Base-by-base conservation (phyloP, 768 basidiomycete species). In the Mycena venus region DNA sequence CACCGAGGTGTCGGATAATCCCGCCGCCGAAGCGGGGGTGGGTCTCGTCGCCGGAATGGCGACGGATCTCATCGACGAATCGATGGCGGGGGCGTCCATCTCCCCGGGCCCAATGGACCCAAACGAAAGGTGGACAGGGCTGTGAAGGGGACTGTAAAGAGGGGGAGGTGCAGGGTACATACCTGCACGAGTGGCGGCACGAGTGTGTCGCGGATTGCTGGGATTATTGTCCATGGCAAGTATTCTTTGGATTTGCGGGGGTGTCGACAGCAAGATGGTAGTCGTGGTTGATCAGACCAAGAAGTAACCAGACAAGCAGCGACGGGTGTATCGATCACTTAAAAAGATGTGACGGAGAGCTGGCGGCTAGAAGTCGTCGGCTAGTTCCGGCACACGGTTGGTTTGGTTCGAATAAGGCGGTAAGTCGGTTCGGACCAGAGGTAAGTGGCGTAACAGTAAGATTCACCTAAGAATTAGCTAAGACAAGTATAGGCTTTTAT, bases 271-370 rank as follows among this genome's bases (percentile, higher is more conserved):
- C 64, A 44, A 32, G 21, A 53, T 38, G 65, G 66, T 68, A 44
- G 25, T 9, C 53, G 11, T 4, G 55, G 66, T 68, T 68, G 66
- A 68, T 68, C 51, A 56, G 40, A 68, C 66, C 66, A 29, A 23
- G 66, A 15, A 55, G 53, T 21, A 55, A 67, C 65, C 65, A 56
- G 53, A 51, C 10, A 36, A 56, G 65, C 5, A 67, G 51, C 47
- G 64, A 66, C 64, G 64, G 19, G n/a, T n/a, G 29, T 29, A 38
- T 7, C 38, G 34, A 23, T 17, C 59, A 61, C 59, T 61, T 40
- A 61, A 61, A 61, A 61, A 61, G 59, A 61, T 61, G 59, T 61
- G n/a, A n/a, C n/a, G n/a, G n/a, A n/a, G n/a, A n/a, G n/a, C n/a
- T n/a, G n/a, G n/a, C n/a, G n/a, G n/a, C n/a, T n/a, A n/a, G n/a